Evolutionary conservation across 2,329 filamentous ascomycete species (phyloP).

Genomic region (Sporothrix humicola): DNA sequence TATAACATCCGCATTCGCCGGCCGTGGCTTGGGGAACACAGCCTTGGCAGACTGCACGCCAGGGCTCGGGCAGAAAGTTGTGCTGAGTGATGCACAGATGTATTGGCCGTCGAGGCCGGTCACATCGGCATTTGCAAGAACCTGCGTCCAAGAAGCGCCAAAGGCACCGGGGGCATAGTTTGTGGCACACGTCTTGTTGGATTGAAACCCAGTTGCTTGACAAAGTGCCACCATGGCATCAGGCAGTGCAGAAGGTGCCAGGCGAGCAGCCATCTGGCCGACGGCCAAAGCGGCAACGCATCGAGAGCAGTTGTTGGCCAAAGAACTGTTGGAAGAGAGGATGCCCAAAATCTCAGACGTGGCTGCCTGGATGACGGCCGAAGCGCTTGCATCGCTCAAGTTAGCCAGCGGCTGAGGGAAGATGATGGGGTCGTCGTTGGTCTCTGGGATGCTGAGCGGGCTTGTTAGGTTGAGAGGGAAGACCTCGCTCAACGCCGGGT

Average conservation of each 20-base stretch:
- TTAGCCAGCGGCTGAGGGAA: constrained; percentile 55
- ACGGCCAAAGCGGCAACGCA: constrained; percentile 58
- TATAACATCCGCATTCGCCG: constrained; percentile 47
- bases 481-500: constrained; percentile 57
- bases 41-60: constrained; percentile 52
- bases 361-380: constrained; percentile 51
- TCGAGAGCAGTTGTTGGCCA: constrained; percentile 55
- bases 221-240: constrained; percentile 59
- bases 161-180: constrained; percentile 55
- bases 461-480: constrained; percentile 61
- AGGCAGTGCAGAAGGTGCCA: constrained; percentile 56
- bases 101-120: constrained; percentile 60
- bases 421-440: constrained; percentile 56
- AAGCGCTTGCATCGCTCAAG: constrained; percentile 48
- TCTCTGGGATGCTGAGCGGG: constrained; percentile 56
- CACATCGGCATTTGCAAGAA: constrained; percentile 59
- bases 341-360: constrained; percentile 54
- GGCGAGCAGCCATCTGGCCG: constrained; percentile 56
- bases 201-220: constrained; percentile 53
- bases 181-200: constrained; percentile 54
- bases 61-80: constrained; percentile 55
- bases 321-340: constrained; percentile 46
- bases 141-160: constrained; percentile 63
- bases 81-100: constrained; percentile 59
- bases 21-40: constrained; percentile 62